Evolutionary conservation across 2,329 filamentous ascomycete genomes (phyloP), one percentile per base, ranked within the genome.

Genomic region (Alternaria conjuncta): DNA sequence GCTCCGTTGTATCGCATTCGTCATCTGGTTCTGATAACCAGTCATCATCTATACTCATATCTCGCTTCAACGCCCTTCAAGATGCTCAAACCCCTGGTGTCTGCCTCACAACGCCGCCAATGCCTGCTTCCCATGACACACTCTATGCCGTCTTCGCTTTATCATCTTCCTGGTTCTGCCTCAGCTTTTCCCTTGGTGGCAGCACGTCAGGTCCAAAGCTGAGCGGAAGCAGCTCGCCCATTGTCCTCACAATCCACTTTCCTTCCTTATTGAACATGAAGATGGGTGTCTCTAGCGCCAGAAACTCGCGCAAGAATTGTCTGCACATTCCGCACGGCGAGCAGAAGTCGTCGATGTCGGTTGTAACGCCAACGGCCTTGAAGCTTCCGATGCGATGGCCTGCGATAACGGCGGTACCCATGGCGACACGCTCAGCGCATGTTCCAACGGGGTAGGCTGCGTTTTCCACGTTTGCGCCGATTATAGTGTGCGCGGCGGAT

Each of bases 301-400:
- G 78, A 53, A 86, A 86, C 73, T 86, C 84, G 28, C 83, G 64
- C 55, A 86, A 74, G 63, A 95, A 97, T 79, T 97, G 95, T 73
- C 95, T 86, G 80, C 95, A 98, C 94, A 97, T 97, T 59, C 96
- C 96, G 78, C 96, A 99, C 0, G 96, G 96, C 47, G 79, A 82
- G 68, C 76, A 79, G 44, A 75, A 78, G 26, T 75, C 75, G 15
- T 73, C 71, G 63, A 92, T 90, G 77, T 97, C 92, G 6, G 94
- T 96, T 7, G 92, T 87, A 5, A 99, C 94, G 15, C 92, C 95
- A 21, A 99, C 81, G 20, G 94, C 95, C 75, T 88, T 90, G 69
- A 77, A 81, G 61, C 73, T 79, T 55, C 76, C 75, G 3, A 77
- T 47, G 32, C 80, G 81, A 68, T 86, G 81, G 4, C 87, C 87